Base-by-base conservation (phyloP, 495 filamentous ascomycete species). In the Saxophila tyrrhenica region DNA sequence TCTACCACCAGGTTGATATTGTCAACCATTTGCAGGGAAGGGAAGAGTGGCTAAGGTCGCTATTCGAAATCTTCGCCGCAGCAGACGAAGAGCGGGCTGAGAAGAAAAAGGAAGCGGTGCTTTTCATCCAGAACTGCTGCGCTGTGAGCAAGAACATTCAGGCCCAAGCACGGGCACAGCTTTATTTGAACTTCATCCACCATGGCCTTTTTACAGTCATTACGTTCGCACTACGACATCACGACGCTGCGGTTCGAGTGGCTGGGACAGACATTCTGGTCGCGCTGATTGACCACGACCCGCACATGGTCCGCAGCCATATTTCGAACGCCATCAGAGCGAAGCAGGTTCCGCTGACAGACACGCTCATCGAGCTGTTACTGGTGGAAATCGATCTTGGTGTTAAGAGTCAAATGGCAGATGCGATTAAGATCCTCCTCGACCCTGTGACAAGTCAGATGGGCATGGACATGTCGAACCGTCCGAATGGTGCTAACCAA, bases 1-100 rank as follows among this genome's bases (percentile, higher is more conserved):
- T 95, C 73, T 98, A 90, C 76, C 89, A 96, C 67, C 92, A 98
- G 72, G 90, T 97, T 59, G 92, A 98, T 63, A 96, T 98, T 64
- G 84, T 97, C 45, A 84, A 87, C 61, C 87, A 96, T 69, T 76
- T 98, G 22, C 90, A 96, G 67, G 72, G 73, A 16, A 94, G 91
- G 61, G 74, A 70, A 10, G 68, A 69, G 9, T 95, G 94, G 67
- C 72, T 97, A 20, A 83, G 80, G 59, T 86, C 97, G 58, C 73
- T 97, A n/a, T 98, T 97, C 69, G 76, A 75, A 39, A 88, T 97
- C 61, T 95, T 98, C 64, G 75, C 78, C 0, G 24, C 42, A 9
- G 13, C 25, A 24, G 54, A 51, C 22, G 73, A 81, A 45, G 72
- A 74, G 44, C 78, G 85, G 41, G 70, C 73, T 20, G 80, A 77